phyloP scores from a whole-genome alignment of 768 basidiomycete species.

The Termitomyces eurrhizus region DNA sequence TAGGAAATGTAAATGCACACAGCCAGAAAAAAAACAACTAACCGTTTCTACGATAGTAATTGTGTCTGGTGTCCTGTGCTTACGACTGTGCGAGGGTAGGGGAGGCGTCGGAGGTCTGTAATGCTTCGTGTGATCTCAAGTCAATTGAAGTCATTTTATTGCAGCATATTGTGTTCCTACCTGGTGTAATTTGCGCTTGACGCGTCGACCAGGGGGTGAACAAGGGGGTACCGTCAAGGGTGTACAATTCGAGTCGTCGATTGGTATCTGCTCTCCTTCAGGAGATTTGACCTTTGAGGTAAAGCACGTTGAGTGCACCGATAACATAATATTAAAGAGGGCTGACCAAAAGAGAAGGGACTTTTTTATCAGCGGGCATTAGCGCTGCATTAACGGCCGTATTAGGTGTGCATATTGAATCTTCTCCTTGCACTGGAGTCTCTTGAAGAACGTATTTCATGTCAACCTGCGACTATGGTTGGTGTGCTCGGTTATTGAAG shows the following conservation, averaged over 20 bases:
- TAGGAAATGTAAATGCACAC: not conserved
- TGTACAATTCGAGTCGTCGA: slow-evolving; percentile 3
- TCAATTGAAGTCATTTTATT: not conserved
- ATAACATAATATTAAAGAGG: not conserved
- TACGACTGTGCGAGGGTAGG: slow-evolving; percentile 32
- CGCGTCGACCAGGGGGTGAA: slow-evolving; percentile 9
- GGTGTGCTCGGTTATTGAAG: not conserved
- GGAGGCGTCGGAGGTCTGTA: slow-evolving; percentile 63
- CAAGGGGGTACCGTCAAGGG: slow-evolving; percentile 3
- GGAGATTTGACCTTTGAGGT: slow-evolving; percentile 7
- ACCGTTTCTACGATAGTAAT: slow-evolving; percentile 5
- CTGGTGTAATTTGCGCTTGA: slow-evolving; percentile 21
- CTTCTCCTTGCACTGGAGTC: slow-evolving; percentile 6
- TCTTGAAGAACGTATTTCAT: slow-evolving; percentile 29
- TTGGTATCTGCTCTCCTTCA: slow-evolving; percentile 7
- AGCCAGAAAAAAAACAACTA: not conserved
- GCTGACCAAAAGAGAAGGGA: slow-evolving; percentile 10
- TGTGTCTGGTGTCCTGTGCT: slow-evolving; percentile 20
- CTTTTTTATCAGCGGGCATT: not conserved
- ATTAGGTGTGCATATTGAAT: slow-evolving; percentile 6
- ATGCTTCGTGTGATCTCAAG: slow-evolving; percentile 25
- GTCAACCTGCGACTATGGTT: slow-evolving; percentile 28
- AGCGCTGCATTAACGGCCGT: not conserved
- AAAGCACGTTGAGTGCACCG: not conserved
- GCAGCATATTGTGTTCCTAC: slow-evolving; percentile 8